phyloP scores from a whole-genome alignment of 495 filamentous ascomycete genomes.

The Penicillium paxilli region DNA sequence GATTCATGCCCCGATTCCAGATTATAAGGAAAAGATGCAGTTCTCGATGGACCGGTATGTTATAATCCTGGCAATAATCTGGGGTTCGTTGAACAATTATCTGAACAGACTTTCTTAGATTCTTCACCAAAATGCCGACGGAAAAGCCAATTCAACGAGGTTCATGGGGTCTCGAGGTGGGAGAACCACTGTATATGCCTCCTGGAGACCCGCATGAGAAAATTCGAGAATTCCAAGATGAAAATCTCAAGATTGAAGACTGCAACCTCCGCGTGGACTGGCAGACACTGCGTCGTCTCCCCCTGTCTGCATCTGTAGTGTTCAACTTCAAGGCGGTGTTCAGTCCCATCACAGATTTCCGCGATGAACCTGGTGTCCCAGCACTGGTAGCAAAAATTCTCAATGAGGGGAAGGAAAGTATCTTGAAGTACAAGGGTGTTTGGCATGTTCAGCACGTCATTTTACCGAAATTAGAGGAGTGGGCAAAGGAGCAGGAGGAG shows the following conservation, averaged over 20 bases:
- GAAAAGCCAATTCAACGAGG: slow-evolving; percentile 80
- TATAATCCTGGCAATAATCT: background rate
- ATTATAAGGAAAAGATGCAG: slow-evolving; percentile 90
- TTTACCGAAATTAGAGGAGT: slow-evolving; percentile 66
- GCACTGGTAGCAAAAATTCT: slow-evolving; percentile 66
- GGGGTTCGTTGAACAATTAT: background rate
- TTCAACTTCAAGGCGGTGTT: slow-evolving; percentile 95
- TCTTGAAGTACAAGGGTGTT: slow-evolving; percentile 86
- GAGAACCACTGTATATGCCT: slow-evolving; percentile 76
- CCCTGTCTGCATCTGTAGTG: slow-evolving; percentile 70
- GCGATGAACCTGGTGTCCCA: slow-evolving; percentile 75
- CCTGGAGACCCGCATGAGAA: slow-evolving; percentile 68
- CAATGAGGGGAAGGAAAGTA: slow-evolving; percentile 66
- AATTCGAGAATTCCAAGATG: slow-evolving; percentile 55
- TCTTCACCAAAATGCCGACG: slow-evolving; percentile 76
- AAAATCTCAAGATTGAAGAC: slow-evolving; percentile 56
- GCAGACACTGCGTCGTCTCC: slow-evolving; percentile 85
- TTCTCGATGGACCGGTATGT: slow-evolving; percentile 79
- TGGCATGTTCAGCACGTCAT: slow-evolving; percentile 81
- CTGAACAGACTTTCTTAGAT: slow-evolving; percentile 41
- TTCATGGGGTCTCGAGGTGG: slow-evolving; percentile 84
- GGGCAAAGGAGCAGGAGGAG: slow-evolving; percentile 67
- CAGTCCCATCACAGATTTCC: slow-evolving; percentile 71
- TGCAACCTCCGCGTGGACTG: slow-evolving; percentile 83
- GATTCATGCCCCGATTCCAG: slow-evolving; percentile 78